Percentiles rank a stretch among this genome's conserved stretches.
These are phyloP conservation scores for Skeletonema menzelii DNA, from an alignment of 108 stramenopile species.

Conservation along the genomic window DNA sequence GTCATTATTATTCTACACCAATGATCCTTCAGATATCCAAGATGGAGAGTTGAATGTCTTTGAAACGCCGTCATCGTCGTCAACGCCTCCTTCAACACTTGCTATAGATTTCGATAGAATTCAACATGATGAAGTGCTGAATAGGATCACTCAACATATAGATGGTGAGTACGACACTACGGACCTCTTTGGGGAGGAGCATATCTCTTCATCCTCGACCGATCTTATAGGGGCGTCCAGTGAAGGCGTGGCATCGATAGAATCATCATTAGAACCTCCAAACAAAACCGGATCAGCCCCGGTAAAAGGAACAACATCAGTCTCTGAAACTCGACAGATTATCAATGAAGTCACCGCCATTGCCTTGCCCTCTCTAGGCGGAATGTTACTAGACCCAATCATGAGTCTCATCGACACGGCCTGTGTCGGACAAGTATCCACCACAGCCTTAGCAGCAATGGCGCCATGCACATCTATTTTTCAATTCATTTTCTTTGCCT, in stretches of 20 bases:
- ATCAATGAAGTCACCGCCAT: constrained; percentile 22
- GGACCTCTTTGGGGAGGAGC: background rate
- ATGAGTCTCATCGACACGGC: constrained; percentile 57
- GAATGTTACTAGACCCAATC: constrained; percentile 49
- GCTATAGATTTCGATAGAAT: background rate
- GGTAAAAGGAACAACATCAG: background rate
- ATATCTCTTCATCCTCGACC: too few species aligned
- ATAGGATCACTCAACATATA: background rate
- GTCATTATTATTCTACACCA: background rate
- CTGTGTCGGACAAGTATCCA: constrained; percentile 49
- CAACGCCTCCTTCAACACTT: background rate
- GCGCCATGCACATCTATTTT: constrained; percentile 52
- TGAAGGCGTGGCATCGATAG: background rate
- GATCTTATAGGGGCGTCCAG: too few species aligned
- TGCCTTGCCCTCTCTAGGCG: constrained; percentile 32
- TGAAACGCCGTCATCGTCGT: background rate
- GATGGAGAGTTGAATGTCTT: background rate
- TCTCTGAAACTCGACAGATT: constrained; percentile 9
- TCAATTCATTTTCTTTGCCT: constrained; percentile 48
- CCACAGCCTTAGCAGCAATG: constrained; percentile 46
- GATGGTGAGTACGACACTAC: background rate
- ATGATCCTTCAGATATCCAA: background rate
- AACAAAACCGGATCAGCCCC: background rate
- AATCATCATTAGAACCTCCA: background rate
- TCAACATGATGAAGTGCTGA: background rate